Evolutionary conservation across 495 filamentous ascomycete species (phyloP).

Genomic region (Pyronema domesticum): DNA sequence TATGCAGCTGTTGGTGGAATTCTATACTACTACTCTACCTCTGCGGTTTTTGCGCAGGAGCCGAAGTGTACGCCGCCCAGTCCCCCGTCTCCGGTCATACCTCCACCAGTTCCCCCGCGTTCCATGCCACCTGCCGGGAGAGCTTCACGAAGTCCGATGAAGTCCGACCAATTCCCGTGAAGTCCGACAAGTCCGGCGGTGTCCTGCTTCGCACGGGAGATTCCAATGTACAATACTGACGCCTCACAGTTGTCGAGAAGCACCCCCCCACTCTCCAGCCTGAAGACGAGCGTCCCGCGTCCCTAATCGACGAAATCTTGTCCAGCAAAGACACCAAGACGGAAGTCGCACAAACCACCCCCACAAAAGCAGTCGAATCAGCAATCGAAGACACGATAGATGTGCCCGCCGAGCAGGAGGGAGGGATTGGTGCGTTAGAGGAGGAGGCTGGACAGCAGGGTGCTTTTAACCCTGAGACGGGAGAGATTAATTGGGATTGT

Average conservation of each 20-base stretch:
- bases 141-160: neutral
- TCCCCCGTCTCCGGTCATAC: neutral
- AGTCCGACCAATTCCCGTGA: neutral
- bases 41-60: conserved; percentile 67
- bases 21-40: conserved; percentile 91
- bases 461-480: conserved; percentile 93
- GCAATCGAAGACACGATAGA: neutral
- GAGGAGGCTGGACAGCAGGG: conserved; percentile 69
- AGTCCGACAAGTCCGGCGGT: neutral
- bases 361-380: neutral
- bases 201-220: neutral
- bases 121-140: neutral
- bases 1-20: conserved; percentile 58
- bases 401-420: neutral
- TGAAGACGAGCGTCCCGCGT: conserved; percentile 1
- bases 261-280: neutral
- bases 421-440: conserved; percentile 42
- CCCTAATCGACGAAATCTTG: neutral
- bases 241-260: neutral
- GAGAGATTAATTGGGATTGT: conserved; percentile 99
- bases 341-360: neutral
- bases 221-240: neutral
- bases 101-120: neutral
- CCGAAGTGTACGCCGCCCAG: conserved; percentile 42
- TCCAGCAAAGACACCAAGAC: neutral